A percentile compares a stretch with the other conserved stretches of the same genome.
These are phyloP conservation scores for Irpex sp. DNA, from an alignment of 1,284 basidiomycete species.

Conservation along the genomic window DNA sequence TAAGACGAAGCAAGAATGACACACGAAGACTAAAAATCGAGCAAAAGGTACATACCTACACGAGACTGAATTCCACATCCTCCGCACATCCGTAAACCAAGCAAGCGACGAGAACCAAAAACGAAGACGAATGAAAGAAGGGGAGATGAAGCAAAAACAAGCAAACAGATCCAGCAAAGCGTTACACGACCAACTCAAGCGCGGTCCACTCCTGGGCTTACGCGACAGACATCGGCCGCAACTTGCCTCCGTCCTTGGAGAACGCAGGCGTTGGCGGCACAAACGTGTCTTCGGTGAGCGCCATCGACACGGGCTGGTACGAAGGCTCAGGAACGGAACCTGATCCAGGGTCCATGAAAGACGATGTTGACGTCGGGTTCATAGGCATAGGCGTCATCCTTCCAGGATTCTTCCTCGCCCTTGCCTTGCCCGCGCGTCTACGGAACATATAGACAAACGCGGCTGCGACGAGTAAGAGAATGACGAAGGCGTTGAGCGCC, in stretches of 20 bases:
- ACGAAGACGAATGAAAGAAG: background rate
- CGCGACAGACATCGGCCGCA: conserved; percentile 44
- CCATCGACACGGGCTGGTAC: conserved; percentile 74
- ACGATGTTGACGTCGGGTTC: conserved; percentile 23
- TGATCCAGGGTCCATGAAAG: conserved; percentile 17
- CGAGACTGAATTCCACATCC: background rate
- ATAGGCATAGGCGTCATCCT: conserved; percentile 54
- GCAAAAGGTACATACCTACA: background rate
- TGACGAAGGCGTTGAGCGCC: conserved; percentile 66
- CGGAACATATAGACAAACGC: conserved; percentile 48
- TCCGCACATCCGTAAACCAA: background rate
- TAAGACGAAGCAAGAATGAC: background rate
- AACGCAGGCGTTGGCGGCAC: conserved; percentile 64
- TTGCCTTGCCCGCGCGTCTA: conserved; percentile 33
- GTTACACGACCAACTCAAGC: background rate
- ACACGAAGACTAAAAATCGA: background rate
- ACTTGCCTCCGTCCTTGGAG: conserved; percentile 38
- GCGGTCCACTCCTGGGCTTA: conserved; percentile 20
- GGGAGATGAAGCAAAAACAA: background rate
- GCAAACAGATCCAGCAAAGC: too few relatives aligned
- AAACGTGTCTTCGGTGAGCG: conserved; percentile 70
- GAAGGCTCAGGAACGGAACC: conserved; percentile 28
- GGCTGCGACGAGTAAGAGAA: conserved; percentile 51
- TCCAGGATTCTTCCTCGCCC: conserved; percentile 37
- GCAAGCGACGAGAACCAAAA: background rate